Conservation (phyloP, 2,329 filamentous ascomycete genomes). For the Clarireedia homoeocarpa region DNA sequence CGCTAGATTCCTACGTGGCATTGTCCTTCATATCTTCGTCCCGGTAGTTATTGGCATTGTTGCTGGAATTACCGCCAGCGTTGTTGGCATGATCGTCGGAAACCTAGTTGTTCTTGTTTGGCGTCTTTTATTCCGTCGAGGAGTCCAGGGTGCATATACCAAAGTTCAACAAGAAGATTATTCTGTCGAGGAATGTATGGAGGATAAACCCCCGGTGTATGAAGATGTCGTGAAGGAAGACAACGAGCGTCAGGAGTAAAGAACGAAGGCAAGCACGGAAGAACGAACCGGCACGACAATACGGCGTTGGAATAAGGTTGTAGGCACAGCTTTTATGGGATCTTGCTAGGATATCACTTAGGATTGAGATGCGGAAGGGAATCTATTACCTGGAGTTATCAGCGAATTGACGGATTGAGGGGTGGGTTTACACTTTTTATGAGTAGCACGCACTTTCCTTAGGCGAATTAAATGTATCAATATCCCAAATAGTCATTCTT, state of each 20-base stretch:
- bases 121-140: conserved; percentile 45
- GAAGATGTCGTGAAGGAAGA: conserved; percentile 19
- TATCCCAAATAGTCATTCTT: background rate
- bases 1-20: conserved; percentile 43
- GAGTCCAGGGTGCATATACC: conserved; percentile 18
- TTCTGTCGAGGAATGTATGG: conserved; percentile 11
- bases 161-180: conserved; percentile 20
- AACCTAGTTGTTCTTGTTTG: conserved; percentile 52
- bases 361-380: background rate
- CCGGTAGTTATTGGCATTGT: conserved; percentile 62
- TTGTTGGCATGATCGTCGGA: conserved; percentile 60
- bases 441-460: background rate
- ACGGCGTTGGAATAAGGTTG: background rate
- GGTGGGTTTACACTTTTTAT: background rate
- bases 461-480: background rate
- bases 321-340: background rate
- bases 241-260: conserved; percentile 8
- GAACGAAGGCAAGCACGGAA: background rate
- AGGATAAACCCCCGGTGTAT: conserved; percentile 27
- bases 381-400: background rate
- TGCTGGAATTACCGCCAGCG: conserved; percentile 58
- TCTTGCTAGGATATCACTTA: background rate
- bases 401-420: background rate
- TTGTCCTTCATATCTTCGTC: conserved; percentile 55
- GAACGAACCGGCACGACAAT: background rate